Evolutionary conservation across 345 rosid genomes (phyloP).

Genomic region (Gossypium turneri): DNA sequence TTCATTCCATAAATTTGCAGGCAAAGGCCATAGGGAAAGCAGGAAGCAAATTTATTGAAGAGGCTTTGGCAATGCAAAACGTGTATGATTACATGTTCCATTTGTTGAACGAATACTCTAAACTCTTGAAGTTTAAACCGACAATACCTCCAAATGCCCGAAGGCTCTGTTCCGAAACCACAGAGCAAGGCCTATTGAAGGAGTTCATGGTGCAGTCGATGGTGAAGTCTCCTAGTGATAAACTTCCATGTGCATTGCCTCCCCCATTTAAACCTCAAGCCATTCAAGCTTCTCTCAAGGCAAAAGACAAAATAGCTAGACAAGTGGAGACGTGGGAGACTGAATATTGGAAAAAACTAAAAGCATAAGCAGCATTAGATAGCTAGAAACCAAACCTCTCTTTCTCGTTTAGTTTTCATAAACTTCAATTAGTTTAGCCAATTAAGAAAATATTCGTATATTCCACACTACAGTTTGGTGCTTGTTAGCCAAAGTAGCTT

Average conservation of each 20-base stretch:
- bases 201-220: slow-evolving; percentile 50
- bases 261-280: slow-evolving; percentile 33
- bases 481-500: too few species aligned
- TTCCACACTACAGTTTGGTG: neutral
- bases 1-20: slow-evolving; percentile 20
- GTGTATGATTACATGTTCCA: slow-evolving; percentile 80
- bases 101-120: slow-evolving; percentile 52
- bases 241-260: slow-evolving; percentile 50
- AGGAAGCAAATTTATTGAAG: slow-evolving; percentile 46
- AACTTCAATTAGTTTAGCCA: neutral
- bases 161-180: slow-evolving; percentile 20
- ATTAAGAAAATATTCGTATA: neutral
- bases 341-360: slow-evolving; percentile 27
- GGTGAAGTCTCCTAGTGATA: slow-evolving; percentile 48
- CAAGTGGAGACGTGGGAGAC: slow-evolving; percentile 59
- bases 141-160: slow-evolving; percentile 8
- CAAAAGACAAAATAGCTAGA: slow-evolving; percentile 30
- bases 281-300: slow-evolving; percentile 33
- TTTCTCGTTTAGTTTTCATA: neutral
- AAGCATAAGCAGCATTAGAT: neutral
- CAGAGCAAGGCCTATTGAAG: slow-evolving; percentile 31
- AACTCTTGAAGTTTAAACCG: slow-evolving; percentile 62
- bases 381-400: neutral
- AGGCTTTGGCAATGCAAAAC: slow-evolving; percentile 52
- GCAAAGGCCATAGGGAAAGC: slow-evolving; percentile 61